These are phyloP conservation scores for Gossypium gossypioides DNA, from an alignment of 441 rosid genomes.

Conservation along the genomic window DNA sequence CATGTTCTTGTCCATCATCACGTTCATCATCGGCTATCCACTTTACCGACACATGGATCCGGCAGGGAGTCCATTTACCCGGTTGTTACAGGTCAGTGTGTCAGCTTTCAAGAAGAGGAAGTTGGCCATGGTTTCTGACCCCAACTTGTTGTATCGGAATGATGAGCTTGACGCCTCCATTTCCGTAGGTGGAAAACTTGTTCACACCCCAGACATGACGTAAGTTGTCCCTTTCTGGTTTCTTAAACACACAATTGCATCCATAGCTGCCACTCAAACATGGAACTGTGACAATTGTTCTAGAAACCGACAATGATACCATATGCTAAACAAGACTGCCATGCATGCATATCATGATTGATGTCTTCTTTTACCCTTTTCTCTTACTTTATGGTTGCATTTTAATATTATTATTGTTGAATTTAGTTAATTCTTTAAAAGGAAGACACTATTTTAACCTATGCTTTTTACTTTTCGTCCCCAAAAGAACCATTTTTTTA, in stretches of 20 bases:
- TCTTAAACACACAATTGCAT: neutral
- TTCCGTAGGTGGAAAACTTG: constrained; percentile 58
- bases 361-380: neutral
- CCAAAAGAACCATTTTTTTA: neutral
- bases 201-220: constrained; percentile 58
- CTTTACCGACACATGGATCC: constrained; percentile 72
- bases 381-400: neutral
- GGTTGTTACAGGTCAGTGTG: constrained; percentile 59
- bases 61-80: constrained; percentile 76
- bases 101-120: constrained; percentile 69
- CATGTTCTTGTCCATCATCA: constrained; percentile 60
- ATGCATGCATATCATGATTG: neutral
- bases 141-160: constrained; percentile 42
- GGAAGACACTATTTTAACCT: neutral
- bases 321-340: neutral
- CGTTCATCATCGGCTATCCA: constrained; percentile 46
- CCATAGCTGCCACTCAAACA: neutral
- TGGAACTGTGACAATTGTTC: neutral
- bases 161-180: constrained; percentile 64
- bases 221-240: constrained; percentile 16
- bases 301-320: too few species aligned
- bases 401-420: neutral
- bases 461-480: neutral
- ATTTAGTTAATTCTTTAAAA: neutral
- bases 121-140: constrained; percentile 35